Conservation (phyloP, 371 early-diverging fungal genomes). For the Funneliformis caledonium region DNA sequence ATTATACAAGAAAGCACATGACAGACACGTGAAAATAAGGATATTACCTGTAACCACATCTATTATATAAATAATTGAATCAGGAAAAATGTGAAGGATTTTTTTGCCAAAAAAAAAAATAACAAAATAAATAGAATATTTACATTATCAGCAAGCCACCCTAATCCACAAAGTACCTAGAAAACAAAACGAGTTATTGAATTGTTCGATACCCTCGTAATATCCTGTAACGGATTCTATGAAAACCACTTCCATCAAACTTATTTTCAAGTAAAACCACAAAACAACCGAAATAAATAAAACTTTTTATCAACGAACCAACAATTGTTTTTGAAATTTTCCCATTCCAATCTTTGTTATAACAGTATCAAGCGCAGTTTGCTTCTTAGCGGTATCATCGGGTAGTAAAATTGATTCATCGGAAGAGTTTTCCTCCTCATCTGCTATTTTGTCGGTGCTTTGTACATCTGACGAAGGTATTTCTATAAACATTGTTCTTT, state of each 20-base stretch:
- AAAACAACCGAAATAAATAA: neutral
- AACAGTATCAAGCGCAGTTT: constrained; percentile 60
- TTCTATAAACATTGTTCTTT: neutral
- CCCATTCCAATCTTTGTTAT: constrained; percentile 78
- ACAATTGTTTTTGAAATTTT: constrained; percentile 73
- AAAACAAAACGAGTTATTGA: neutral
- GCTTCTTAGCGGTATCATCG: constrained; percentile 27
- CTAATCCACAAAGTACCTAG: constrained; percentile 76
- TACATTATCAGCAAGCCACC: constrained; percentile 90
- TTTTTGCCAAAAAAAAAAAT: neutral
- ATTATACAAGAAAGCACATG: neutral
- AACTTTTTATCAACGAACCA: constrained; percentile 51
- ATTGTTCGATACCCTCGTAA: neutral
- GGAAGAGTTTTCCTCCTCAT: neutral
- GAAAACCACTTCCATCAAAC: too few relatives aligned
- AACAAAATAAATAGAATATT: constrained; percentile 16
- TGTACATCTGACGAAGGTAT: neutral
- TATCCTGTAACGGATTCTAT: too few relatives aligned
- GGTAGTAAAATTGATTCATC: neutral
- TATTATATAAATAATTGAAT: constrained; percentile 36
- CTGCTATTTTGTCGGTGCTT: neutral
- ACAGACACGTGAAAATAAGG: neutral
- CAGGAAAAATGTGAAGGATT: neutral
- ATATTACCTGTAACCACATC: constrained; percentile 72
- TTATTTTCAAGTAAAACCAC: too few relatives aligned